phyloP scores from a whole-genome alignment of 2,329 filamentous ascomycete species.

The Purpureocillium takamizusanense region DNA sequence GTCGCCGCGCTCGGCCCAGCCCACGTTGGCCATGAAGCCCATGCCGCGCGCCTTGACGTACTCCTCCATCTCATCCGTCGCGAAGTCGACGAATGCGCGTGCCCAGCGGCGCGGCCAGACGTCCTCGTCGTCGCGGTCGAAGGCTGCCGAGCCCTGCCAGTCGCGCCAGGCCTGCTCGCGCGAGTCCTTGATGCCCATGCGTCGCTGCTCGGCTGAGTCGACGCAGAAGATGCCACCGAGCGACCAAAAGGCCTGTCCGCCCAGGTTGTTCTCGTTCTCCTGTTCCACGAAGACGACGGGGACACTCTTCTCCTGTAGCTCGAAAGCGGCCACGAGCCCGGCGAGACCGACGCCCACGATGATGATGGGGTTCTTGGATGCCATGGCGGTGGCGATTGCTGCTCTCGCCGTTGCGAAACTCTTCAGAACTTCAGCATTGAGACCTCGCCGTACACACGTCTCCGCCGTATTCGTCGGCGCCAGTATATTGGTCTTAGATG shows the following conservation, averaged over 20 bases:
- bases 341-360: constrained; percentile 49
- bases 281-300: constrained; percentile 47
- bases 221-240: constrained; percentile 54
- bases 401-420: neutral
- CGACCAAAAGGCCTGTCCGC: constrained; percentile 57
- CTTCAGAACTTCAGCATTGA: too few relatives aligned
- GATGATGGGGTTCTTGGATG: constrained; percentile 31
- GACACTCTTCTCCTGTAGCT: constrained; percentile 42
- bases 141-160: constrained; percentile 48
- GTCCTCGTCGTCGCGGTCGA: constrained; percentile 48
- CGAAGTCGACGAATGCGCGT: constrained; percentile 55
- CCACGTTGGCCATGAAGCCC: constrained; percentile 43
- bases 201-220: constrained; percentile 45
- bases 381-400: neutral
- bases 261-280: constrained; percentile 45
- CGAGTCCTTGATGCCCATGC: constrained; percentile 48
- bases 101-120: constrained; percentile 52
- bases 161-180: constrained; percentile 48
- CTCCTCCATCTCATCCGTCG: constrained; percentile 46
- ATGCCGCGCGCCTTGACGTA: constrained; percentile 47
- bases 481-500: too few relatives aligned
- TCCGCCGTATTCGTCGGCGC: too few relatives aligned
- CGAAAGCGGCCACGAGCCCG: constrained; percentile 50
- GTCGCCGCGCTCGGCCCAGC: constrained; percentile 53
- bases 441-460: too few relatives aligned